A percentile compares a stretch with the other conserved stretches of the same genome.
phyloP scores from a whole-genome alignment of 164 flowering plant species.

The Saururus chinensis region DNA sequence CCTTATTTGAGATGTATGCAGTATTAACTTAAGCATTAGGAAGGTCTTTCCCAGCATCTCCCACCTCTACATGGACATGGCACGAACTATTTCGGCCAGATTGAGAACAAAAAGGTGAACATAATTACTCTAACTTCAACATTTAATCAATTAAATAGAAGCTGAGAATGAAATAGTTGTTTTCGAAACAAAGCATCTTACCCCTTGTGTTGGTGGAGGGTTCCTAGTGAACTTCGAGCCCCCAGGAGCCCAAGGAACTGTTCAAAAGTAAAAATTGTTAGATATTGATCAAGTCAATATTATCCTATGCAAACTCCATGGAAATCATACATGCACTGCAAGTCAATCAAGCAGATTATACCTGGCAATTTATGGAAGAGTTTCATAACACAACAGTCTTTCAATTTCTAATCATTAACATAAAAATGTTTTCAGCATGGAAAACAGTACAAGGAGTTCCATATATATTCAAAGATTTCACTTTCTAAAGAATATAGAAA shows the following conservation, averaged over 20 bases:
- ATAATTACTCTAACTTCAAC: not conserved
- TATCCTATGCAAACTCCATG: not conserved
- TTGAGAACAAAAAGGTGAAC: not conserved
- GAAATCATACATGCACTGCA: not conserved
- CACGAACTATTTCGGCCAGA: not conserved
- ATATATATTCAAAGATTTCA: not conserved
- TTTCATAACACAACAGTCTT: not conserved
- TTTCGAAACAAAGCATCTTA: conserved; percentile 20
- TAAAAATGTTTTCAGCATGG: not conserved
- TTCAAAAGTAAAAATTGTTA: not conserved
- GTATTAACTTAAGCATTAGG: not conserved
- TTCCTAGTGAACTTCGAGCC: conserved; percentile 83
- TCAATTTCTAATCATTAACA: not conserved
- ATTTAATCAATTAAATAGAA: not conserved
- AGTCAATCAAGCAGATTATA: not conserved
- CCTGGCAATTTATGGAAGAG: not conserved
- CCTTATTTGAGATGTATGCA: no score
- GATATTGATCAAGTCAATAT: not conserved
- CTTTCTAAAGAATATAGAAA: not conserved
- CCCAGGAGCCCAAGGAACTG: conserved; percentile 99
- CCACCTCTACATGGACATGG: not conserved
- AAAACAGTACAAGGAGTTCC: not conserved
- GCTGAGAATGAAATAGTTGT: not conserved
- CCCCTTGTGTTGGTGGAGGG: conserved; percentile 84
- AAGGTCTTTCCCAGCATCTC: not conserved